phyloP scores from a whole-genome alignment of 2,329 filamentous ascomycete species.

The Cyclaneusma minus region DNA sequence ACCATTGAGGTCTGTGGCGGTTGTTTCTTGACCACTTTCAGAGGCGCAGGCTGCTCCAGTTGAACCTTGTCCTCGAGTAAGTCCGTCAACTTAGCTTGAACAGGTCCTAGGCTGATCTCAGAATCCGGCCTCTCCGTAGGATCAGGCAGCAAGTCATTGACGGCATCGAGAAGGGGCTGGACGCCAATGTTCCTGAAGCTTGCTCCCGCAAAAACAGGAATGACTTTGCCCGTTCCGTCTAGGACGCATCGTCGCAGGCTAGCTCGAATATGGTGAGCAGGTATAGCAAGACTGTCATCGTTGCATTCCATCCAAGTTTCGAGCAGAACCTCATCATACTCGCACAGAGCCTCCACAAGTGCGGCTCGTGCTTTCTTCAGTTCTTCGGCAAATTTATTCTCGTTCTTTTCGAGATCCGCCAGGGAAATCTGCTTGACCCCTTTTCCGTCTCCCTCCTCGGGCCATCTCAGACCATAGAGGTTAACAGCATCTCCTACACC shows the following conservation, averaged over 20 bases:
- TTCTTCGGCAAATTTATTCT: slow-evolving; percentile 42
- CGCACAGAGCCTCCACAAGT: slow-evolving; percentile 71
- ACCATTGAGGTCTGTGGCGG: slow-evolving; percentile 24
- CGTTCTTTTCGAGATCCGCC: slow-evolving; percentile 31
- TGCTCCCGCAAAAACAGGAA: slow-evolving; percentile 80
- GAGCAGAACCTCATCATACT: slow-evolving; percentile 75
- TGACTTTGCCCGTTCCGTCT: slow-evolving; percentile 51
- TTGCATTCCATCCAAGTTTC: slow-evolving; percentile 69
- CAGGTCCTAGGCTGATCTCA: slow-evolving; percentile 51
- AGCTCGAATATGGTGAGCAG: slow-evolving; percentile 48
- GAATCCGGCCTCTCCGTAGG: slow-evolving; percentile 68
- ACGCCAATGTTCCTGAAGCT: slow-evolving; percentile 92
- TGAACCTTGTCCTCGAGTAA: slow-evolving; percentile 29
- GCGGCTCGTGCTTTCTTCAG: slow-evolving; percentile 60
- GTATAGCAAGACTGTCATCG: slow-evolving; percentile 54
- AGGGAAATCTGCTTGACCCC: slow-evolving; percentile 38
- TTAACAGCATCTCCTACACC: slow-evolving; percentile 77
- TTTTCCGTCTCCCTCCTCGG: slow-evolving; percentile 49
- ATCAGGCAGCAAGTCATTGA: slow-evolving; percentile 74
- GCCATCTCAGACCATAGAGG: slow-evolving; percentile 61
- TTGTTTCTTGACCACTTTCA: slow-evolving; percentile 20
- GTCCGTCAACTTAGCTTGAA: slow-evolving; percentile 35
- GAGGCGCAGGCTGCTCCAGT: slow-evolving; percentile 18
- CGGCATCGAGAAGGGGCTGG: slow-evolving; percentile 76
- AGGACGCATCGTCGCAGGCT: slow-evolving; percentile 61